Base-by-base conservation (phyloP, 2,329 filamentous ascomycete genomes). In the Penicillium sp. region DNA sequence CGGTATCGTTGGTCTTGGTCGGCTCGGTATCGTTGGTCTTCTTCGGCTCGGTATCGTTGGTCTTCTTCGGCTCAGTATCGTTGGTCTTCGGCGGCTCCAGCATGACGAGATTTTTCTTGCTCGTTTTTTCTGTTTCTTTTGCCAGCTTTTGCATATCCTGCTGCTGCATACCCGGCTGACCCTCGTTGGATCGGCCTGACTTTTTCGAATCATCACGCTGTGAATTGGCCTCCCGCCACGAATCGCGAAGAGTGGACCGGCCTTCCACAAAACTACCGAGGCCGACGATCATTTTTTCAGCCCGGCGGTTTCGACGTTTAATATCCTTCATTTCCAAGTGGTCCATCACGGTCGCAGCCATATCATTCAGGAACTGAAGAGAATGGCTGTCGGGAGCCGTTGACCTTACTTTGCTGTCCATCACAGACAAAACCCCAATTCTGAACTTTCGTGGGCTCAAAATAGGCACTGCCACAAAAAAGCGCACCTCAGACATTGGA, bases 351-450 rank as follows among this genome's bases (percentile, higher is more conserved):
- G 82, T 82, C 6, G 75, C 71, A 0, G 80, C 76, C 72, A 86
- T 81, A 44, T 85, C 82, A 53, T 79, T 76, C 71, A 88, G 74
- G 56, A 85, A 85, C 12, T 75, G 72, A 4, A 87, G 59, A 0
- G 77, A 77, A 41, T 80, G 63, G 6, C 45, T 22, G 14, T 61
- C 58, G 3, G 60, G 53, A 6, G 26, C 29, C 0, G 14, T 52
- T 1, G 49, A 33, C 8, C 82, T 77, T 0, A 80, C 76, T 26
- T 75, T 73, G 48, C 82, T 77, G 59, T 86, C 84, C 2, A 83
- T 74, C 1, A 87, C 79, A 45, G 79, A 78, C 55, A 82, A 84
- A 2, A 77, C 77, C n/a, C 85, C 85, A 50, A 88, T 85, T 26
- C 75, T 75, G 53, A 79, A 77, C 22, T 82, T 79, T 35, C 77